phyloP scores from a whole-genome alignment of 208 protist species.

The Leishmania arabica region DNA sequence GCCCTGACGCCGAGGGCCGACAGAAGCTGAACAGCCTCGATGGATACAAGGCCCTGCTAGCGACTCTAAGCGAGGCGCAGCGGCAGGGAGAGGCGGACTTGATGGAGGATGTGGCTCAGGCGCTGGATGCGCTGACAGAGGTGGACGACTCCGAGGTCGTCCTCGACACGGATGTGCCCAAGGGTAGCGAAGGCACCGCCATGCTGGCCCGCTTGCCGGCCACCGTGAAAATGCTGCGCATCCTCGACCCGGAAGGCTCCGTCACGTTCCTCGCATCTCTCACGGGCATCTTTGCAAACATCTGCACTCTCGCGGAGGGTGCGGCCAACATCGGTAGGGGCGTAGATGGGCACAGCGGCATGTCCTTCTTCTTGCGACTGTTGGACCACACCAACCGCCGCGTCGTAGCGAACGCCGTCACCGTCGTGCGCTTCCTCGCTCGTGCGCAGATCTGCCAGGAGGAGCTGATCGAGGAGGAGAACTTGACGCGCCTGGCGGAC shows the following conservation, averaged over 20 bases:
- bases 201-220: slow-evolving; percentile 73
- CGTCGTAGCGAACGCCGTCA: slow-evolving; percentile 68
- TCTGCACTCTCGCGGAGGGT: slow-evolving; percentile 66
- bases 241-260: slow-evolving; percentile 78
- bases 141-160: slow-evolving; percentile 79
- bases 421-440: slow-evolving; percentile 68
- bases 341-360: slow-evolving; percentile 71
- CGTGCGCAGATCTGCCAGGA: slow-evolving; percentile 64
- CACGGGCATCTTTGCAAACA: slow-evolving; percentile 81
- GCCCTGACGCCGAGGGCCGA: slow-evolving; percentile 61
- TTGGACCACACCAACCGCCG: slow-evolving; percentile 73
- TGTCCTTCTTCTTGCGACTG: slow-evolving; percentile 81
- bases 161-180: slow-evolving; percentile 71
- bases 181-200: slow-evolving; percentile 67
- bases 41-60: slow-evolving; percentile 65
- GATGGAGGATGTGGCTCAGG: slow-evolving; percentile 72
- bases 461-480: slow-evolving; percentile 57
- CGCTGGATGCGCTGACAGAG: slow-evolving; percentile 60
- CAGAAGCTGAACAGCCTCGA: slow-evolving; percentile 42
- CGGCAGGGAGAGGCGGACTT: slow-evolving; percentile 69
- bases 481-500: slow-evolving; percentile 58
- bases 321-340: slow-evolving; percentile 66
- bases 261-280: slow-evolving; percentile 77
- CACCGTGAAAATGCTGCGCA: slow-evolving; percentile 87
- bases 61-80: slow-evolving; percentile 80